phyloP scores from a whole-genome alignment of 75 land plant species.

The Picea glauca region DNA sequence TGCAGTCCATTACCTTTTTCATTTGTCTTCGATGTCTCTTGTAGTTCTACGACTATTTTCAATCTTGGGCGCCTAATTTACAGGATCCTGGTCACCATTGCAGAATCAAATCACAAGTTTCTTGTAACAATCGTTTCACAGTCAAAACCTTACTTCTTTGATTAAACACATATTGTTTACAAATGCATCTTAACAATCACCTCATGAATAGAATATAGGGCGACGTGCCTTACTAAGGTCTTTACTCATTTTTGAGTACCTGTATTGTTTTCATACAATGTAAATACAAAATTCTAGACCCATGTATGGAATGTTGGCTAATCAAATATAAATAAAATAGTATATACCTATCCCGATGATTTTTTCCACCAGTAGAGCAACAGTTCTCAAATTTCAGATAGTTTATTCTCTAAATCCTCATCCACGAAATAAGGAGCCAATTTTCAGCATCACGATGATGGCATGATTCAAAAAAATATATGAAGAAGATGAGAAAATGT shows the following conservation, averaged over 20 bases:
- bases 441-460: too few species aligned
- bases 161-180: not conserved
- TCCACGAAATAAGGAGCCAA: too few species aligned
- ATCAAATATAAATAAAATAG: too few species aligned
- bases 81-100: constrained; percentile 70
- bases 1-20: constrained; percentile 54
- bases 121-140: not conserved
- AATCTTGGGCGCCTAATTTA: constrained; percentile 60
- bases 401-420: too few species aligned
- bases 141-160: not conserved
- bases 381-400: too few species aligned
- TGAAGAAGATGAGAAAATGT: too few species aligned
- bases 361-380: constrained; percentile 10
- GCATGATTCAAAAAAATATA: too few species aligned
- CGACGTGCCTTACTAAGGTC: constrained; percentile 66
- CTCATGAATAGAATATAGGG: constrained; percentile 75
- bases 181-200: constrained; percentile 70
- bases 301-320: not conserved
- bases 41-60: constrained; percentile 94
- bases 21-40: constrained; percentile 68
- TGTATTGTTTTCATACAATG: not conserved
- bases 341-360: constrained; percentile 21
- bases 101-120: not conserved
- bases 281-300: not conserved
- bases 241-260: constrained; percentile 72